Evolutionary conservation across 805 yeast genomes (phyloP).

Genomic region (Metschnikowia lachancei): DNA sequence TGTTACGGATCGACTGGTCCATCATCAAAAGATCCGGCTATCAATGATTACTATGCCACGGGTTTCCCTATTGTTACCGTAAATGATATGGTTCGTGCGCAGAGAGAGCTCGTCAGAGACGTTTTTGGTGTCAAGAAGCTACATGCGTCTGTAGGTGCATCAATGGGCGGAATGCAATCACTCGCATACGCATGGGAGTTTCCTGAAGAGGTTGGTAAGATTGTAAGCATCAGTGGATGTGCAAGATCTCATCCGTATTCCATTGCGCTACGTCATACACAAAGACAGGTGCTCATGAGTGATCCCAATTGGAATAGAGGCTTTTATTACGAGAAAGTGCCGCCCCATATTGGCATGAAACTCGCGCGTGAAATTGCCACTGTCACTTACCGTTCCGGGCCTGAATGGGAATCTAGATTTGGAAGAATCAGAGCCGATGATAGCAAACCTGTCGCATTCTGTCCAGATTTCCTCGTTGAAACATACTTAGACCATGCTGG

Average conservation of each 20-base stretch:
- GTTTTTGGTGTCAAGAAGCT: constrained; percentile 62
- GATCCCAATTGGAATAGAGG: constrained; percentile 96
- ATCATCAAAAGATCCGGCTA: constrained; percentile 71
- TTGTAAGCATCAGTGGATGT: constrained; percentile 85
- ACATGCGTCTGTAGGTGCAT: constrained; percentile 81
- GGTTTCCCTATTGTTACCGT: constrained; percentile 82
- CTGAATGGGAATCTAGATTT: constrained; percentile 93
- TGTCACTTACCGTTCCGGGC: constrained; percentile 90
- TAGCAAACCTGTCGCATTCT: constrained; percentile 72
- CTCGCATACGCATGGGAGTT: constrained; percentile 84
- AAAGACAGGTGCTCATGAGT: constrained; percentile 88
- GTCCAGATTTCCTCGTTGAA: constrained; percentile 91
- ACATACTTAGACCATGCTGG: constrained; percentile 94
- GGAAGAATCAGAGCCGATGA: constrained; percentile 87
- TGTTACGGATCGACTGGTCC: constrained; percentile 97
- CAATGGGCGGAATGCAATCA: constrained; percentile 99
- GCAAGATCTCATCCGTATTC: constrained; percentile 93
- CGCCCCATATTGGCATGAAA: constrained; percentile 95
- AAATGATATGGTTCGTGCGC: constrained; percentile 90
- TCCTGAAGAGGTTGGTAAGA: constrained; percentile 68
- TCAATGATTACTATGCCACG: constrained; percentile 69
- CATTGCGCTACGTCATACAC: constrained; percentile 89
- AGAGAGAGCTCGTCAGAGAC: constrained; percentile 61
- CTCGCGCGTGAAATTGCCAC: constrained; percentile 92
- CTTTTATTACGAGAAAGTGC: constrained; percentile 70